Conservation (phyloP, 208 protist genomes). For the Trypanosoma melophagium region DNA sequence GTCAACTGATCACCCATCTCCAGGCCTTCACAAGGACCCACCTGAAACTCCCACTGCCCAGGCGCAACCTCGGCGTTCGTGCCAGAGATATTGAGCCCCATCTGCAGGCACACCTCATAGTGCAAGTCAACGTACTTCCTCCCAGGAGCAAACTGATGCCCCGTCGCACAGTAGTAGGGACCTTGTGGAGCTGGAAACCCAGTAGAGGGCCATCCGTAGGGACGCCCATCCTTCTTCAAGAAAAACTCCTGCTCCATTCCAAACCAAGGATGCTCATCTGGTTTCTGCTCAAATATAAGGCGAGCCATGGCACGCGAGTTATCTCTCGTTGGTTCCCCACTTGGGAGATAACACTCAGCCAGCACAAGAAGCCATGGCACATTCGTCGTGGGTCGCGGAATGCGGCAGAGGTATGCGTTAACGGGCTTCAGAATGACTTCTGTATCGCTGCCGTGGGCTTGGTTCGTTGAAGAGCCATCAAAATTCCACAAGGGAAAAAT, state of each 20-base stretch:
- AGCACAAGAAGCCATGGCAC: conserved; percentile 88
- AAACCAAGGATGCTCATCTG: conserved; percentile 83
- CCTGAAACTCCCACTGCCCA: conserved; percentile 98
- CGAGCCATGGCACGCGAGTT: conserved; percentile 90
- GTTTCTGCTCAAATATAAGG: conserved; percentile 77
- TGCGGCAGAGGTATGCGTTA: conserved; percentile 72
- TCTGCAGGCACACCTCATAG: conserved; percentile 80
- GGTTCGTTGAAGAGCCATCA: conserved; percentile 93
- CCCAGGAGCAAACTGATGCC: conserved; percentile 75
- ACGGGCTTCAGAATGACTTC: conserved; percentile 91
- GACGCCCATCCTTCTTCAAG: conserved; percentile 55
- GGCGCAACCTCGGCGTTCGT: conserved; percentile 97
- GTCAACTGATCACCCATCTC: conserved; percentile 94
- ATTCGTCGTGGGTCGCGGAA: conserved; percentile 67
- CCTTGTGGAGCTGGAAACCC: conserved; percentile 95
- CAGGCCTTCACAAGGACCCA: conserved; percentile 89
- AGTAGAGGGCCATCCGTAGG: conserved; percentile 82
- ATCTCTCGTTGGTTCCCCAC: conserved; percentile 85
- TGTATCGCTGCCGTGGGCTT: conserved; percentile 70
- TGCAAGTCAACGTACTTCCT: conserved; percentile 82
- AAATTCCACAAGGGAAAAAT: conserved; percentile 97
- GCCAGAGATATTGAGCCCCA: conserved; percentile 88
- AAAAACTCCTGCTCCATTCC: conserved; percentile 89
- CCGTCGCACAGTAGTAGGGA: conserved; percentile 96
- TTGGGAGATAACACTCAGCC: conserved; percentile 92